Evolutionary conservation across 2,329 filamentous ascomycete species (phyloP).

Genomic region (Pseudovirgaria hyperparasitica): DNA sequence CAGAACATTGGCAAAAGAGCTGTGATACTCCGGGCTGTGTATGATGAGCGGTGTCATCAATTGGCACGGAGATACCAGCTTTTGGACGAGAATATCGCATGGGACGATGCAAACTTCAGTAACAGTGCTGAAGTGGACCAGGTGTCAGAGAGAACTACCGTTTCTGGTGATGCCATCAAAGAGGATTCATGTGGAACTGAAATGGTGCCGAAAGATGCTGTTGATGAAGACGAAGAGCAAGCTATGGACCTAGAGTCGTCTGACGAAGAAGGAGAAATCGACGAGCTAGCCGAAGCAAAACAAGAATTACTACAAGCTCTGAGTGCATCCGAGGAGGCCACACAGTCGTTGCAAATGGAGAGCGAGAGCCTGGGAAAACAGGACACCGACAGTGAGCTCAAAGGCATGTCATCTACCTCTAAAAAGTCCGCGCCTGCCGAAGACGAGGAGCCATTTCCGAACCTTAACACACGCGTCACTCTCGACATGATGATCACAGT

Average conservation of each 20-base stretch:
- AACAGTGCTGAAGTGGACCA: slow-evolving; percentile 1
- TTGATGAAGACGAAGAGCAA: slow-evolving; percentile 13
- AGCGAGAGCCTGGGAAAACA: no score
- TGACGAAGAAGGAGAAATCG: not conserved
- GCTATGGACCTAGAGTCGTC: slow-evolving; percentile 3
- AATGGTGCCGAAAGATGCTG: slow-evolving; percentile 10
- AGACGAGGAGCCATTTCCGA: slow-evolving; percentile 32
- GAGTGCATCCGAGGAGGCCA: no score
- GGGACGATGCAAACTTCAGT: not conserved
- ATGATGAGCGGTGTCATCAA: no score
- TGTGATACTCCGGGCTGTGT: slow-evolving; percentile 43
- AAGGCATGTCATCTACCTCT: no score
- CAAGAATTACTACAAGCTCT: no score
- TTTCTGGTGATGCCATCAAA: slow-evolving; percentile 7
- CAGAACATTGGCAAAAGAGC: slow-evolving; percentile 72
- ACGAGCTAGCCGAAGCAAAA: not conserved
- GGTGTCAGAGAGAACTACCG: not conserved
- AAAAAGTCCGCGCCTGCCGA: no score
- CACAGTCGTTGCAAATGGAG: no score
- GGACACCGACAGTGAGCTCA: no score
- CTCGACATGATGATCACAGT: slow-evolving; percentile 87
- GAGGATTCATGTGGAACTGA: slow-evolving; percentile 19
- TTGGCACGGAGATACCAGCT: no score
- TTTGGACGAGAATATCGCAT: slow-evolving; percentile 1
- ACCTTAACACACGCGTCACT: slow-evolving; percentile 44